Percentiles rank a stretch among this genome's conserved stretches.
Conservation (phyloP, 1,284 basidiomycete genomes). For the Puccinia polysora region DNA sequence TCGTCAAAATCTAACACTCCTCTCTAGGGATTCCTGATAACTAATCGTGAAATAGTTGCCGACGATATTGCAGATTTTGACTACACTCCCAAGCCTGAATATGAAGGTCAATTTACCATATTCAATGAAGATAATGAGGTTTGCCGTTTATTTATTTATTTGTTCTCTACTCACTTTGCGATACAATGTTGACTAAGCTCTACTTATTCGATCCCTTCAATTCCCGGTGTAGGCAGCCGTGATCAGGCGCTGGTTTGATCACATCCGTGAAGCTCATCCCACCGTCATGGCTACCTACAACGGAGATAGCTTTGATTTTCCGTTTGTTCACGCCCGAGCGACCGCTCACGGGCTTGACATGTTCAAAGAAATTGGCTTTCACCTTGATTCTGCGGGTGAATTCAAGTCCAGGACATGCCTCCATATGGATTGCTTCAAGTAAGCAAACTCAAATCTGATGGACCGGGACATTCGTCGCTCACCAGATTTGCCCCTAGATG, state of each 20-base stretch:
- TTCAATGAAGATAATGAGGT: slow-evolving; percentile 95
- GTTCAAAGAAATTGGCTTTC: slow-evolving; percentile 90
- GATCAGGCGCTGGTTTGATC: slow-evolving; percentile 83
- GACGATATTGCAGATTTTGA: slow-evolving; percentile 99
- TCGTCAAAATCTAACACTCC: too few relatives aligned
- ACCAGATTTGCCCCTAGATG: slow-evolving; percentile 57
- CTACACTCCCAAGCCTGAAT: slow-evolving; percentile 96
- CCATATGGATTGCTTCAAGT: slow-evolving; percentile 98
- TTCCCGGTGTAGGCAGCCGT: slow-evolving; percentile 63
- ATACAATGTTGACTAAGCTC: too few relatives aligned
- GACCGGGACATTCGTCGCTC: neutral
- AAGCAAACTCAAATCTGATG: slow-evolving; percentile 38
- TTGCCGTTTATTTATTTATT: slow-evolving; percentile 46
- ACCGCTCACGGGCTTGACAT: slow-evolving; percentile 89
- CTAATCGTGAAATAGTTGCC: slow-evolving; percentile 92
- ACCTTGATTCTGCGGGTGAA: slow-evolving; percentile 85
- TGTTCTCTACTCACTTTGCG: neutral
- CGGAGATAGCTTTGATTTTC: slow-evolving; percentile 99
- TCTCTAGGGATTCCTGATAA: slow-evolving; percentile 95
- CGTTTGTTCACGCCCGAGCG: slow-evolving; percentile 85
- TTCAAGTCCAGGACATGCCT: slow-evolving; percentile 90
- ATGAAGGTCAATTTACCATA: slow-evolving; percentile 92
- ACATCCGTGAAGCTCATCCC: slow-evolving; percentile 85
- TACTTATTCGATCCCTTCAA: too few relatives aligned
- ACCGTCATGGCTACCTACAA: slow-evolving; percentile 99